Conservation (phyloP, 2,329 filamentous ascomycete species). For the Mollisiaceae sp. region DNA sequence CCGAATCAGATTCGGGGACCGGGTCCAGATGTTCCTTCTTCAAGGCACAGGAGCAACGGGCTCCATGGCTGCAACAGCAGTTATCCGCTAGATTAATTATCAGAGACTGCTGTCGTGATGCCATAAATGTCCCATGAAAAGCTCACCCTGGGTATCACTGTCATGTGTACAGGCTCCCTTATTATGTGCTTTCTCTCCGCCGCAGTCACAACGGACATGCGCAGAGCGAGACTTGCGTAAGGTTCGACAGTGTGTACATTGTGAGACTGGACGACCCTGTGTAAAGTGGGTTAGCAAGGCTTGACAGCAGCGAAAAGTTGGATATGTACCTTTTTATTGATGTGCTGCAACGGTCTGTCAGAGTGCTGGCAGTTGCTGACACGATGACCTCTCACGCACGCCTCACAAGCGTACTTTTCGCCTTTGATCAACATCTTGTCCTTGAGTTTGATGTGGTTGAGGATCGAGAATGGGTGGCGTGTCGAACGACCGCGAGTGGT, state of each 20-base stretch:
- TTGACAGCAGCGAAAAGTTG: neutral
- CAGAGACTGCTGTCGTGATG: constrained; percentile 41
- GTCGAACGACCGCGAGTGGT: constrained; percentile 39
- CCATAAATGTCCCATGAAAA: constrained; percentile 34
- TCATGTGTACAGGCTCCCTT: constrained; percentile 59
- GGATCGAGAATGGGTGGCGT: constrained; percentile 28
- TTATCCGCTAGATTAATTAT: constrained; percentile 55
- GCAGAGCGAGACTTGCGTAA: constrained; percentile 95
- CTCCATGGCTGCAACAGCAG: constrained; percentile 74
- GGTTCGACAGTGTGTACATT: constrained; percentile 95
- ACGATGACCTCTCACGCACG: constrained; percentile 93
- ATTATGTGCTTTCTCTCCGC: constrained; percentile 82
- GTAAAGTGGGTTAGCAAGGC: constrained; percentile 17
- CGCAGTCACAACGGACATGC: constrained; percentile 96
- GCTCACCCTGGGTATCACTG: constrained; percentile 47
- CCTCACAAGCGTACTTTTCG: constrained; percentile 95
- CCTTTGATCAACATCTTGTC: constrained; percentile 81
- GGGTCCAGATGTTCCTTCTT: constrained; percentile 69
- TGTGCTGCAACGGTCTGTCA: constrained; percentile 89
- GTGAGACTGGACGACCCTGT: constrained; percentile 86
- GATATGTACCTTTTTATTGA: constrained; percentile 77
- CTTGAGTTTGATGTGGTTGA: constrained; percentile 30
- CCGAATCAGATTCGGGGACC: constrained; percentile 67
- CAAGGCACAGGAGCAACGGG: constrained; percentile 66
- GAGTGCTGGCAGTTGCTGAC: constrained; percentile 98